Evolutionary conservation across 2,329 filamentous ascomycete genomes (phyloP).

Genomic region (Ceratocystiopsis sp.): DNA sequence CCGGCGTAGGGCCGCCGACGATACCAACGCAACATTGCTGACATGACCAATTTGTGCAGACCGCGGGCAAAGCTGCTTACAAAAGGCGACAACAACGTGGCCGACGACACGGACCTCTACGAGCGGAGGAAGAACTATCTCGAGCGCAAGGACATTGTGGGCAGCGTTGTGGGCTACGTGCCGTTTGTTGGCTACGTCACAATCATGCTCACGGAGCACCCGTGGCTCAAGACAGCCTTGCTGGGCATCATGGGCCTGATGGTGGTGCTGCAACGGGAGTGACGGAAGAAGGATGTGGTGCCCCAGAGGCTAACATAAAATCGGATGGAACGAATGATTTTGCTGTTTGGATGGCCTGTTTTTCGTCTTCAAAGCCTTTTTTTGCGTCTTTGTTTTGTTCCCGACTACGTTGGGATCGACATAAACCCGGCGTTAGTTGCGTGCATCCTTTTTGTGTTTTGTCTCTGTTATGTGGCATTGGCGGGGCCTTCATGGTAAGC

Average conservation of each 20-base stretch:
- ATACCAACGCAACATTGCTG: no score
- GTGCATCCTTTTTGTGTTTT: no score
- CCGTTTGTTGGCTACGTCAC: slow-evolving; percentile 96
- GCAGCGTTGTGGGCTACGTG: slow-evolving; percentile 75
- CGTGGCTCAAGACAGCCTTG: slow-evolving; percentile 93
- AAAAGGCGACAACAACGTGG: slow-evolving; percentile 92
- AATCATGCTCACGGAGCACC: slow-evolving; percentile 85
- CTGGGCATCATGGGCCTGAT: slow-evolving; percentile 87
- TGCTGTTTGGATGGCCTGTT: no score
- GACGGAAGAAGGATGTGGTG: neutral
- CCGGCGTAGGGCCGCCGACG: no score
- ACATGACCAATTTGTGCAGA: slow-evolving; percentile 15
- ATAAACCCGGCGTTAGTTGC: no score
- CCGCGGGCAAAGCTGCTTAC: slow-evolving; percentile 61
- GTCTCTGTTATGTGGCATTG: no score
- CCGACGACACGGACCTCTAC: slow-evolving; percentile 76
- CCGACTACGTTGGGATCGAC: no score
- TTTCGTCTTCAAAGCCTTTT: no score
- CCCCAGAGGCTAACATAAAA: no score
- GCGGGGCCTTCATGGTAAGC: no score
- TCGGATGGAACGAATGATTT: no score
- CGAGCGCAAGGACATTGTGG: slow-evolving; percentile 76
- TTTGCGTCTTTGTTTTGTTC: no score
- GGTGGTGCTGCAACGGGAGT: slow-evolving; percentile 86
- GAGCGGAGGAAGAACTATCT: slow-evolving; percentile 76